Percentiles rank a stretch among this genome's conserved stretches.
Evolutionary conservation across 768 basidiomycete genomes (phyloP).

Genomic region (Termitomyces sp.): DNA sequence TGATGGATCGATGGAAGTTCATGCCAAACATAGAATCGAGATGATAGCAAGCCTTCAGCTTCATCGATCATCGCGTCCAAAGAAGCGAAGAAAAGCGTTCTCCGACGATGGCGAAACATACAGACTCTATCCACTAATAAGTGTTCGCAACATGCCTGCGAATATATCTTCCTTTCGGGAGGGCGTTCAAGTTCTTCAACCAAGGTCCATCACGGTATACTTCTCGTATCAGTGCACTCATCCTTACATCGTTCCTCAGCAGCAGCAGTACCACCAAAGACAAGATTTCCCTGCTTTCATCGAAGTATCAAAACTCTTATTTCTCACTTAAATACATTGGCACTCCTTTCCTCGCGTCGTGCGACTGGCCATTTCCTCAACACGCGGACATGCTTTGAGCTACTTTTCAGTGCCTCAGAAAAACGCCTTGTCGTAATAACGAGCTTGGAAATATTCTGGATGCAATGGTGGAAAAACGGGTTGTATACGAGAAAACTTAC

Average conservation of each 20-base stretch:
- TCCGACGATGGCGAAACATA: constrained; percentile 2
- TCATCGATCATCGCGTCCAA: too few relatives aligned
- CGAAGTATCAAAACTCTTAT: constrained; percentile 81
- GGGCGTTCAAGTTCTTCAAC: constrained; percentile 40
- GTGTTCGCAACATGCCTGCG: constrained; percentile 48
- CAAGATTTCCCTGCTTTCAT: constrained; percentile 87
- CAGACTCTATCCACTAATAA: background rate
- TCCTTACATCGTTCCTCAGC: constrained; percentile 12
- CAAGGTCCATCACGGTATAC: constrained; percentile 44
- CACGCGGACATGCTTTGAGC: constrained; percentile 40
- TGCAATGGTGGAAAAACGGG: constrained; percentile 69
- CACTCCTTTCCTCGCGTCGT: constrained; percentile 68
- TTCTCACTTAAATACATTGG: constrained; percentile 80
- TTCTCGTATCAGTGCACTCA: background rate
- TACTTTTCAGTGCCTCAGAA: constrained; percentile 47
- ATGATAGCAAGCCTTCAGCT: too few relatives aligned
- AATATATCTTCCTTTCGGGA: constrained; percentile 60
- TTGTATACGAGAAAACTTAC: constrained; percentile 86
- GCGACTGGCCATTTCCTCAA: constrained; percentile 60
- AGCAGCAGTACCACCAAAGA: constrained; percentile 40
- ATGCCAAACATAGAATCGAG: too few relatives aligned
- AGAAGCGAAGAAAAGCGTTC: too few relatives aligned
- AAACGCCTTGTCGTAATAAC: constrained; percentile 47
- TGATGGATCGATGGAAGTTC: too few relatives aligned
- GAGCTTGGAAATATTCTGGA: constrained; percentile 72